phyloP scores from a whole-genome alignment of 345 rosid species.

The Linum trigynum region DNA sequence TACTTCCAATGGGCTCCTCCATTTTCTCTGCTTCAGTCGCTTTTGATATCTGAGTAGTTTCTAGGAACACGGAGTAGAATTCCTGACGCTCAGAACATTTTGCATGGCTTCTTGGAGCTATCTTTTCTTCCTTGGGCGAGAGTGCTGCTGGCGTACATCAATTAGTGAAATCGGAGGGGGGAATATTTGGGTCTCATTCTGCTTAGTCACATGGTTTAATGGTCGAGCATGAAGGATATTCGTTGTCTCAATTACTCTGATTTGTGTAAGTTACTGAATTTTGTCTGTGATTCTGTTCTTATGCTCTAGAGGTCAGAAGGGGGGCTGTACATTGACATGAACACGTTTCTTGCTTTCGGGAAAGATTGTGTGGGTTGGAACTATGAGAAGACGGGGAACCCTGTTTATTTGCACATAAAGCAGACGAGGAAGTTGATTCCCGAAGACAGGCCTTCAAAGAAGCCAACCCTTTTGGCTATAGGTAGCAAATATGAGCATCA shows the following conservation, averaged over 20 bases:
- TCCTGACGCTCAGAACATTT: neutral
- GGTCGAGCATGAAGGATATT: neutral
- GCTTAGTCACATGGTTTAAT: neutral
- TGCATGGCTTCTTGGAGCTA: neutral
- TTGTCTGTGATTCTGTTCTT: neutral
- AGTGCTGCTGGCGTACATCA: neutral
- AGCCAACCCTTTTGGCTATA: conserved; percentile 84
- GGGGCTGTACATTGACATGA: conserved; percentile 85
- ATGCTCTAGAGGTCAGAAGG: conserved; percentile 66
- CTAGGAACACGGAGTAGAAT: neutral
- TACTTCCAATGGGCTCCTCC: neutral
- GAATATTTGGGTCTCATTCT: neutral
- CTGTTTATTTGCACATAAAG: conserved; percentile 83
- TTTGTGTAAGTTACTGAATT: neutral
- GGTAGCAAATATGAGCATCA: conserved; percentile 29
- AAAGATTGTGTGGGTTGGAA: conserved; percentile 83
- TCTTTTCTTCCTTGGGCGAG: neutral
- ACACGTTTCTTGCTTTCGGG: conserved; percentile 82
- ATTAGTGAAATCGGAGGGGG: neutral
- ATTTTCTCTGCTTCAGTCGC: neutral
- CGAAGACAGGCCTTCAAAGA: conserved; percentile 85
- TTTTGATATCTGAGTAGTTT: neutral
- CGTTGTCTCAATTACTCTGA: no score
- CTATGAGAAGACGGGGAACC: conserved; percentile 78
- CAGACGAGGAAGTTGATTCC: conserved; percentile 59